phyloP scores from a whole-genome alignment of 2,329 filamentous ascomycete genomes.

The Penicillium verrucosum region DNA sequence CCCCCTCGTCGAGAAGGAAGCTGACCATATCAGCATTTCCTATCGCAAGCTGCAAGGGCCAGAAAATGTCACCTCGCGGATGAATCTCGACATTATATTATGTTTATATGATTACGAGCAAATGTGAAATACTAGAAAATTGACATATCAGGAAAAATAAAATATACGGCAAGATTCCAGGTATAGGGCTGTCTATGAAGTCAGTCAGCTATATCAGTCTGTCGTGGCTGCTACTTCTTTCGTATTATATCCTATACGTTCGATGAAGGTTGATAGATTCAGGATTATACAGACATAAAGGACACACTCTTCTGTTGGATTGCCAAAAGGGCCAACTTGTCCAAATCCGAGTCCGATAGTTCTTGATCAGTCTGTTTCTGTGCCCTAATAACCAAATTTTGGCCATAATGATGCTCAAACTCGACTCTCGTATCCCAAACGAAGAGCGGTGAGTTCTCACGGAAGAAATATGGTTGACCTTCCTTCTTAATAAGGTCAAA shows the following conservation, averaged over 20 bases:
- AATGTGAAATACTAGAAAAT: no score
- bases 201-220: neutral
- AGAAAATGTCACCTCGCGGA: no score
- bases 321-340: slow-evolving; percentile 6
- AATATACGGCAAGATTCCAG: neutral
- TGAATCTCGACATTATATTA: no score
- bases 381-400: neutral
- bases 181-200: neutral
- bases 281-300: neutral
- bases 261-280: neutral
- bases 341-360: slow-evolving; percentile 3
- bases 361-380: neutral
- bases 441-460: slow-evolving; percentile 5
- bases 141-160: no score
- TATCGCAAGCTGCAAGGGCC: no score
- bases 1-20: no score
- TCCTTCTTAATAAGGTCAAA: slow-evolving; percentile 2
- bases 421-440: neutral
- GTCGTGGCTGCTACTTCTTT: no score
- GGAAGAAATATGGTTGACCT: slow-evolving; percentile 5
- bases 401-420: slow-evolving; percentile 3
- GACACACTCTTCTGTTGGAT: slow-evolving; percentile 3
- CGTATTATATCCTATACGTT: neutral
- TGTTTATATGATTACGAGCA: no score
- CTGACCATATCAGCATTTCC: no score